Conservation (phyloP, 2,329 filamentous ascomycete species). For the Beauveria bassiana region DNA sequence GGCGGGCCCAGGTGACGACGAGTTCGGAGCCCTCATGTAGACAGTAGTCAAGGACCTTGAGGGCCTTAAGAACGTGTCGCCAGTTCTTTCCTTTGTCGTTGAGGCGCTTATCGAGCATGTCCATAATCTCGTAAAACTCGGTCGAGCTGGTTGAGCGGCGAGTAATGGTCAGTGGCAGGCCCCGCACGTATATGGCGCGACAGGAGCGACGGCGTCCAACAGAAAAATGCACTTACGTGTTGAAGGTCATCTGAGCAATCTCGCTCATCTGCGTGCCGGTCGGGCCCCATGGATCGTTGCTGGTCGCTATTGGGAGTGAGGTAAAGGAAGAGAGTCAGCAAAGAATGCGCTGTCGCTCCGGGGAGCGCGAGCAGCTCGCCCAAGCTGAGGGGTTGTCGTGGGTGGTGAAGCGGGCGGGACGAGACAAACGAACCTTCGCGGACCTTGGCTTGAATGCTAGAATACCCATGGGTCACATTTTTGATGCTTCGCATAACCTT, state of each 20-base stretch:
- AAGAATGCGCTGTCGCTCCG: constrained; percentile 16
- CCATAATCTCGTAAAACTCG: constrained; percentile 99
- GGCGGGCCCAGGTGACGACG: constrained; percentile 94
- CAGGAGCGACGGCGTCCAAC: constrained; percentile 1
- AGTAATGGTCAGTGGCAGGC: neutral
- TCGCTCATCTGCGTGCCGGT: constrained; percentile 98
- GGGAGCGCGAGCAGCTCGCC: neutral
- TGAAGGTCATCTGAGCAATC: constrained; percentile 95
- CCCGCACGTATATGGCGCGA: neutral
- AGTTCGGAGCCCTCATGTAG: constrained; percentile 94
- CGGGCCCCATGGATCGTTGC: constrained; percentile 97
- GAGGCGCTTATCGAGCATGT: constrained; percentile 96
- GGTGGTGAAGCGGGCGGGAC: neutral
- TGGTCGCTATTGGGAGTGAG: constrained; percentile 62
- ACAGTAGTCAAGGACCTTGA: constrained; percentile 97
- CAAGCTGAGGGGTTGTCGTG: neutral
- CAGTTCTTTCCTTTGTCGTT: constrained; percentile 99
- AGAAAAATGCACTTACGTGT: constrained; percentile 59
- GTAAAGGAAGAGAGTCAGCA: neutral
- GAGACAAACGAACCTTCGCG: constrained; percentile 66
- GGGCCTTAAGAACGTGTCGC: constrained; percentile 93
- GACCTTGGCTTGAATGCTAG: constrained; percentile 93
- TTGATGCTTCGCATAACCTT: constrained; percentile 96
- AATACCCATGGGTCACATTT: constrained; percentile 99
- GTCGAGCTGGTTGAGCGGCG: constrained; percentile 55